phyloP scores from a whole-genome alignment of 202 grass and related monocot genomes.

The Eragrostis tef region DNA sequence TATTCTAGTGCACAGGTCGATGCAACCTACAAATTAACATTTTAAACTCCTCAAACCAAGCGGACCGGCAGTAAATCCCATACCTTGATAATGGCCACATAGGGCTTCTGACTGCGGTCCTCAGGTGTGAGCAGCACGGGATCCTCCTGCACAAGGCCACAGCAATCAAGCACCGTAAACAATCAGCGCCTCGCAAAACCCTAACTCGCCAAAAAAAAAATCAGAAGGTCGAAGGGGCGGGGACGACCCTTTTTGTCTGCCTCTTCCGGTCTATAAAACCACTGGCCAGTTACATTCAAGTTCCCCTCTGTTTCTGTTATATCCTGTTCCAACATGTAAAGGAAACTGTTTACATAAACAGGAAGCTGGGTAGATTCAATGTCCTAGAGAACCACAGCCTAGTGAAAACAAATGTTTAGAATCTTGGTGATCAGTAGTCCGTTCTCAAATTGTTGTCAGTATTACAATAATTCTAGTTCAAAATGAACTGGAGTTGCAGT shows the following conservation, averaged over 20 bases:
- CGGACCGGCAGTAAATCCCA: neutral
- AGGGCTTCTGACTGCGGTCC: conserved; percentile 66
- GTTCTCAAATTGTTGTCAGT: too few species aligned
- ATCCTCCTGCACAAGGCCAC: conserved; percentile 69
- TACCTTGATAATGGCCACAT: conserved; percentile 97
- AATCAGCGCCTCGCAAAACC: neutral
- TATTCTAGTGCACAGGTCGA: neutral
- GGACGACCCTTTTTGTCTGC: conserved; percentile 80
- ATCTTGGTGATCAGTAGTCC: too few species aligned
- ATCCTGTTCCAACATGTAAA: conserved; percentile 55
- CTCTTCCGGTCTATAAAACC: conserved; percentile 99
- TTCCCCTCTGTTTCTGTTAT: conserved; percentile 72
- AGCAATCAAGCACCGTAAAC: conserved; percentile 26
- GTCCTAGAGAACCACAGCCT: neutral
- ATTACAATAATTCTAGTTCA: too few species aligned
- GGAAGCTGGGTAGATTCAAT: neutral
- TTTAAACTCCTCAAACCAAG: neutral
- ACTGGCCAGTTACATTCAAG: conserved; percentile 83
- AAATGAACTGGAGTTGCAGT: too few species aligned
- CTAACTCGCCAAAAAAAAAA: conserved; percentile 35
- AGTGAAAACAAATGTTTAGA: too few species aligned
- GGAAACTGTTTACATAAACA: conserved; percentile 21
- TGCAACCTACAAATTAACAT: neutral
- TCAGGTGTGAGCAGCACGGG: conserved; percentile 89
- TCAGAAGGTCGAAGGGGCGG: neutral